Percentiles rank a stretch among this genome's conserved stretches.
Conservation (phyloP, 331 rosid genomes). For the Dryas integrifolia region DNA sequence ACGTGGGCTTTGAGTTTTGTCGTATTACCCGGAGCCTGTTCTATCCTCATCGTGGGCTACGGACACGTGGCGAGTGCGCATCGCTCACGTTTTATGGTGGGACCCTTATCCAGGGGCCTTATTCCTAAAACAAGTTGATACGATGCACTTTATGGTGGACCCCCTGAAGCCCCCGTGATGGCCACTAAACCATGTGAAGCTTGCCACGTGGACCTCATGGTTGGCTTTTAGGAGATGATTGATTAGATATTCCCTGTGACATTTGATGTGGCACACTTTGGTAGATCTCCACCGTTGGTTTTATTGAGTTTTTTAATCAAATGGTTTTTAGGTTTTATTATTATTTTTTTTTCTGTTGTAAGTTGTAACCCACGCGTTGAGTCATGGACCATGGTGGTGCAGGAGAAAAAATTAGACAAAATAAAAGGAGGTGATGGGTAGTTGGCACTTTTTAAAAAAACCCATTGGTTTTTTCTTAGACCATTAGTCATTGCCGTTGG, state of each 20-base stretch:
- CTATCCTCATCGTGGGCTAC: conserved; percentile 23
- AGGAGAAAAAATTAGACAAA: background rate
- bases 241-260: conserved; percentile 29
- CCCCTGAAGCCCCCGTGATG: conserved; percentile 24
- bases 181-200: background rate
- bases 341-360: too few relatives aligned
- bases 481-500: background rate
- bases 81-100: conserved; percentile 20
- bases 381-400: background rate
- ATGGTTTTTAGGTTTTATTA: background rate
- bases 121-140: conserved; percentile 29
- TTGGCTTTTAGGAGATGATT: conserved; percentile 13
- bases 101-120: conserved; percentile 11
- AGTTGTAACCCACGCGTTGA: too few relatives aligned
- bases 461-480: background rate
- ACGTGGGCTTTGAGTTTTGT: conserved; percentile 44
- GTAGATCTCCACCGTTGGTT: conserved; percentile 30
- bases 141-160: conserved; percentile 38
- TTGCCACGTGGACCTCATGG: conserved; percentile 27
- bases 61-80: conserved; percentile 35
- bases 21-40: conserved; percentile 39
- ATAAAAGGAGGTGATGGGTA: background rate
- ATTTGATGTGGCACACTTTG: conserved; percentile 16
- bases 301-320: background rate
- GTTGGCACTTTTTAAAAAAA: background rate